Base-by-base conservation (phyloP, 805 yeast species). In the Lipomyces oligophaga region DNA sequence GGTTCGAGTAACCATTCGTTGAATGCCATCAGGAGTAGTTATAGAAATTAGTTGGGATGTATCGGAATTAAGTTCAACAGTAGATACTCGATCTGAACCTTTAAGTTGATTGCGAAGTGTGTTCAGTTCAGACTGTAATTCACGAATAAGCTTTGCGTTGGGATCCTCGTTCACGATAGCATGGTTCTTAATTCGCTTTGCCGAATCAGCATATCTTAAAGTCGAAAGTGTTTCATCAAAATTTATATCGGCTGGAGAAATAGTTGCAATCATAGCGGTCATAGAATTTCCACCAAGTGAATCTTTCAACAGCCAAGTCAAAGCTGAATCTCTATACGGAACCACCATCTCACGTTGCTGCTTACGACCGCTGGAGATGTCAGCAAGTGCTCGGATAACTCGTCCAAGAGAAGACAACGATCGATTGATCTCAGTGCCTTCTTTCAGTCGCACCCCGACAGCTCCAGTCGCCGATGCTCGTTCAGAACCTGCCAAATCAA, bases 401-500 rank as follows among this genome's bases (percentile, higher is more conserved):
- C 95, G 67, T 0, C 95, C 95, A 19, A 85, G 67, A 0, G 88
- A 83, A 0, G 88, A 81, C 44, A 85, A 67, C 1, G 93, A 83
- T 60, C 81, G 81, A 67, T 85, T 85, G 60, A 85, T 85, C 52
- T 81, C 79, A 4, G 79, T 70, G 1, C 95, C 94, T 61, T 86
- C 95, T 19, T 49, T 45, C 18, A 54, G 34, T 27, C 50, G 50
- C 21, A 53, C 62, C 11, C 74, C 74, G 15, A 74, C 77, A 5
- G 82, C 76, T 25, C 83, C 81, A 0, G 85, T 77, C 21, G 81
- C 73, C 16, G 69, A 64, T 2, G 81, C 77, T 42, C 90, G 70
- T 61, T 85, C 95, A 1, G 90, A 82, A 0, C 95, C 89, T 0
- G 95, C 95, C 51, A 85, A 66, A 65, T 85, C 95, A 1, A 85